Evolutionary conservation across 2,329 filamentous ascomycete species (phyloP).

Genomic region (Xylogone sp.): DNA sequence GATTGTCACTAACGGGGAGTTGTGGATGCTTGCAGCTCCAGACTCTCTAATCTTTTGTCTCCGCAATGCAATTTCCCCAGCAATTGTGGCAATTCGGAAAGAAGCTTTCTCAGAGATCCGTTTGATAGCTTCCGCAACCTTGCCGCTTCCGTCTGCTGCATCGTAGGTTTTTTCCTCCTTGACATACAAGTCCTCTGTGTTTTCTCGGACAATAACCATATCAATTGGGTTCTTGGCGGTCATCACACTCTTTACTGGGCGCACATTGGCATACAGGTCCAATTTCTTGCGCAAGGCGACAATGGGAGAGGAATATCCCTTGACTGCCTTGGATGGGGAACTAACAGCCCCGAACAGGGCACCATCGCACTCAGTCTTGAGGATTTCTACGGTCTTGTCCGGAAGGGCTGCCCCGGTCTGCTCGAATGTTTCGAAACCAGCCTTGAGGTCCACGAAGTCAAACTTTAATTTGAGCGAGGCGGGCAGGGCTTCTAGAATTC

Average conservation of each 20-base stretch:
- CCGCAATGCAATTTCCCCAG: slow-evolving; percentile 87
- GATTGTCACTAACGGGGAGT: slow-evolving; percentile 77
- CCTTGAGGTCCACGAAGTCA: slow-evolving; percentile 88
- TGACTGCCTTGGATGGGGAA: slow-evolving; percentile 84
- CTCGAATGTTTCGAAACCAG: slow-evolving; percentile 92
- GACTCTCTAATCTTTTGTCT: slow-evolving; percentile 74
- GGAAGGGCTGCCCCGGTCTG: slow-evolving; percentile 83
- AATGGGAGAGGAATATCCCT: slow-evolving; percentile 85
- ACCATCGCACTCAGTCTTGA: slow-evolving; percentile 89
- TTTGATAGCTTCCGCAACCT: slow-evolving; percentile 96
- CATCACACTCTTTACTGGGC: slow-evolving; percentile 81
- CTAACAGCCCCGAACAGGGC: slow-evolving; percentile 94
- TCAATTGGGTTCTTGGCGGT: slow-evolving; percentile 64
- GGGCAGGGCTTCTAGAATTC: slow-evolving; percentile 88
- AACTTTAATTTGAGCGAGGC: slow-evolving; percentile 89
- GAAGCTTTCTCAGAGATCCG: slow-evolving; percentile 86
- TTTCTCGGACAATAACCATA: slow-evolving; percentile 97
- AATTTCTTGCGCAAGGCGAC: slow-evolving; percentile 94
- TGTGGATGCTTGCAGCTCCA: slow-evolving; percentile 57
- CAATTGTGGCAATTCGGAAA: slow-evolving; percentile 84
- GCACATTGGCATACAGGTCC: slow-evolving; percentile 94
- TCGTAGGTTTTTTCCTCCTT: slow-evolving; percentile 89
- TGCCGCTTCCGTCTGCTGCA: slow-evolving; percentile 62
- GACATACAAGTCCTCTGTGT: slow-evolving; percentile 91
- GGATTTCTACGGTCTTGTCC: slow-evolving; percentile 83